Percentiles rank a stretch among this genome's conserved stretches.
Conservation (phyloP, 768 basidiomycete species). For the Suillus americanus region DNA sequence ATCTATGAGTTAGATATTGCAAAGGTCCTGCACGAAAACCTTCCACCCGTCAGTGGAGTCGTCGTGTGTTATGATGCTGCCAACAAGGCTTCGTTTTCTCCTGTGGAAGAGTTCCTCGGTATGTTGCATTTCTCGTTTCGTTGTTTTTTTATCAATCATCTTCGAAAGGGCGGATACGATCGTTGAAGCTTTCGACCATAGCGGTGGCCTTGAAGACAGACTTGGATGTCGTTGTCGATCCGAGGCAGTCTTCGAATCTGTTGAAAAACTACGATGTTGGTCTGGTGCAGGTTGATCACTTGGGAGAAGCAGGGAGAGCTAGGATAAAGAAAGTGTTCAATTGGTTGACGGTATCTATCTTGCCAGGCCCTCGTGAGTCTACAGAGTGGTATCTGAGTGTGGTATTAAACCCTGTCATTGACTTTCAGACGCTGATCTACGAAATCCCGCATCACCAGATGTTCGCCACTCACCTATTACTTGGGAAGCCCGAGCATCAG, state of each 20-base stretch:
- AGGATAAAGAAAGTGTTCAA: constrained; percentile 77
- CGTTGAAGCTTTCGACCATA: constrained; percentile 60
- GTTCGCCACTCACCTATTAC: constrained; percentile 48
- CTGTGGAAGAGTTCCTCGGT: constrained; percentile 72
- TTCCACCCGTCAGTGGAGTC: constrained; percentile 71
- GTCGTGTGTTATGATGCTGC: constrained; percentile 86
- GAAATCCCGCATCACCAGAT: constrained; percentile 76
- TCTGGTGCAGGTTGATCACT: constrained; percentile 69
- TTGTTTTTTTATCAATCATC: constrained; percentile 15
- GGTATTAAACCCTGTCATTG: constrained; percentile 17
- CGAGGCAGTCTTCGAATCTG: constrained; percentile 47
- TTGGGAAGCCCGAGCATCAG: constrained; percentile 52
- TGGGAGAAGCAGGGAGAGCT: constrained; percentile 55
- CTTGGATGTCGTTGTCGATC: constrained; percentile 56
- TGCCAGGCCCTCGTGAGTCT: constrained; percentile 43
- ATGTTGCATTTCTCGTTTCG: constrained; percentile 31
- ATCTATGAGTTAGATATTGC: constrained; percentile 57
- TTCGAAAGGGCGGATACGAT: constrained; percentile 53
- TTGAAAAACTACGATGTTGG: constrained; percentile 70
- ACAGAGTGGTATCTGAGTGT: neutral
- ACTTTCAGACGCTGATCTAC: constrained; percentile 43
- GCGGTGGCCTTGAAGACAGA: constrained; percentile 91
- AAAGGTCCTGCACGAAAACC: constrained; percentile 42
- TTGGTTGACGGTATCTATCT: constrained; percentile 68
- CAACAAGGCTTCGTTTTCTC: constrained; percentile 57